Base-by-base conservation (phyloP, 2,329 filamentous ascomycete genomes). In the Fusarium fujikuroi region DNA sequence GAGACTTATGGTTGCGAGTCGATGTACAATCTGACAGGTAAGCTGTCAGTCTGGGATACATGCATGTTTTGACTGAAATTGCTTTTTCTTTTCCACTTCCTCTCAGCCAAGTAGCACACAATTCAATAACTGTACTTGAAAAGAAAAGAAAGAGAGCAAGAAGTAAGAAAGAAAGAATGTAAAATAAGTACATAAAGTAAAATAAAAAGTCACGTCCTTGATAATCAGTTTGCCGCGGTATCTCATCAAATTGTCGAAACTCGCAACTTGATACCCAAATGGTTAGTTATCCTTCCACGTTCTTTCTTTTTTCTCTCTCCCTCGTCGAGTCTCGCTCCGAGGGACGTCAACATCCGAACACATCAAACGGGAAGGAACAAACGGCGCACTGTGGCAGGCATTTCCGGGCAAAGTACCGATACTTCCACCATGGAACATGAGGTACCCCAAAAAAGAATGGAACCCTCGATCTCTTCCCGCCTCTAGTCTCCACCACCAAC, bases 341-440 rank as follows among this genome's bases (percentile, higher is more conserved):
- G 70, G 63, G 69, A 57, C 50, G 64, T 46, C 59, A 60, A 60
- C 58, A 67, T 52, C 62, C 43, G 36, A 59, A 36, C 40, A 63
- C 53, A 42, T 59, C 52, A 46, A 63, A 56, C 44, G 62, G 63
- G 66, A 65, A 74, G 63, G 60, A 65, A 66, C 57, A 54, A 21
- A 56, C 52, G 58, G 42, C 75, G 71, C 71, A 77, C 73, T 76
- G 75, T 75, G 66, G 46, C 68, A 75, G 65, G 68, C 64, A 64
- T 69, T 39, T 46, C 43, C 19, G 36, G 34, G n/a, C 23, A 21
- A 74, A 64, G 75, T 77, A 77, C 70, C 65, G 65, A 66, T 76
- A 76, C 75, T 69, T 73, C 60, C 65, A 53, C 39, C 56, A 60
- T 32, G 32, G 32, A 32, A 14, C 32, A 5, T 32, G 14, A 32